Evolutionary conservation across 2,329 filamentous ascomycete genomes (phyloP).

Genomic region (Stromatinia cepivora): DNA sequence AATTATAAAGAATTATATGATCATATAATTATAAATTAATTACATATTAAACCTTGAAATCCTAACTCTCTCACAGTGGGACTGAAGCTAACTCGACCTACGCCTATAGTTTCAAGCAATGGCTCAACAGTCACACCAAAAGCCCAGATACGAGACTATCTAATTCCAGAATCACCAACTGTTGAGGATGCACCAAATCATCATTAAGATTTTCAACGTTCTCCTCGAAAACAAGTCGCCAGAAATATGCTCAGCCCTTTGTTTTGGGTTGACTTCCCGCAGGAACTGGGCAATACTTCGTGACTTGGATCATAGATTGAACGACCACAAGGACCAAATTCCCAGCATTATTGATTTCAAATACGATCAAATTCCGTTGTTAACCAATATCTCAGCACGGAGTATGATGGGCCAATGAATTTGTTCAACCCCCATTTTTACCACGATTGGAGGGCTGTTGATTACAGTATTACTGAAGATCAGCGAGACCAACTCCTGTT

Average conservation of each 20-base stretch:
- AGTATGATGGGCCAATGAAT: not conserved
- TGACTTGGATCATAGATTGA: not conserved
- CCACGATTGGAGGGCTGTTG: rapidly evolving
- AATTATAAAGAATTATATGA: too few relatives aligned
- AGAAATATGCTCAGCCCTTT: not conserved
- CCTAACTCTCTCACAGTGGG: too few relatives aligned
- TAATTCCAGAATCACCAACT: not conserved
- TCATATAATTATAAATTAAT: too few relatives aligned
- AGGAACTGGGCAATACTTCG: not conserved
- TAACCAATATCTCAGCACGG: too few relatives aligned
- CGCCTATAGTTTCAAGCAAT: not conserved
- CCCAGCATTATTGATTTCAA: not conserved
- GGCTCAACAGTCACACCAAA: not conserved
- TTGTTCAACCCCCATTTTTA: not conserved
- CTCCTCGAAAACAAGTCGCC: not conserved
- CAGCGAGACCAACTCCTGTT: not conserved
- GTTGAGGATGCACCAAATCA: not conserved
- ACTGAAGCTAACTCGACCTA: not conserved
- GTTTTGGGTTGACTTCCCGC: not conserved
- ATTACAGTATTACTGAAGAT: rapidly evolving
- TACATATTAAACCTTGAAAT: too few relatives aligned
- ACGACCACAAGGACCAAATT: not conserved
- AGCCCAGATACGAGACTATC: not conserved
- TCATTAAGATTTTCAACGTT: not conserved
- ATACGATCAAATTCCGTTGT: not conserved